A percentile compares a stretch with the other conserved stretches of the same genome.
Conservation (phyloP, 129 eudicot species). For the Saposhnikovia divaricata region DNA sequence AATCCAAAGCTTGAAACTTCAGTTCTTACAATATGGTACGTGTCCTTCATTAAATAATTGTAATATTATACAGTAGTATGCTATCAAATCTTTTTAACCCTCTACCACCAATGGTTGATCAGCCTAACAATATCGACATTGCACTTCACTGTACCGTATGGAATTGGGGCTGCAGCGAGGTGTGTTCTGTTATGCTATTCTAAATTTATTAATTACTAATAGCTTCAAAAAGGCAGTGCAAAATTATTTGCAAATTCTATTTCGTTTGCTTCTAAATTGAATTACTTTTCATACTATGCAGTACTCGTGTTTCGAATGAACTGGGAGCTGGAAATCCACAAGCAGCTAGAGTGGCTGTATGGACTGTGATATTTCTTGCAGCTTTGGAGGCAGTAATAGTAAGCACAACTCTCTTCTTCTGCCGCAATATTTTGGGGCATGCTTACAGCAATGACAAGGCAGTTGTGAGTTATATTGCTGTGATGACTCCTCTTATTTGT, state of each 20-base stretch:
- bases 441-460: slow-evolving; percentile 42
- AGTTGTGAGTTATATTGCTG: slow-evolving; percentile 42
- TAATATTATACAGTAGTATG: background rate
- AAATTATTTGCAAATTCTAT: background rate
- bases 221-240: background rate
- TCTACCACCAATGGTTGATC: background rate
- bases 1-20: slow-evolving; percentile 65
- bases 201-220: background rate
- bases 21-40: slow-evolving; percentile 53
- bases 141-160: slow-evolving; percentile 52
- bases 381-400: slow-evolving; percentile 36
- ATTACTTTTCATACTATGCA: slow-evolving; percentile 4
- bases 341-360: slow-evolving; percentile 44
- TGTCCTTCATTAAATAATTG: background rate
- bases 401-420: slow-evolving; percentile 20
- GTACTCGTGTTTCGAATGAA: slow-evolving; percentile 71
- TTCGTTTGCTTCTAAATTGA: background rate
- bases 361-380: slow-evolving; percentile 27
- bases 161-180: slow-evolving; percentile 59
- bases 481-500: slow-evolving; percentile 52
- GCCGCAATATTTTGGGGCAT: slow-evolving; percentile 42
- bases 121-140: slow-evolving; percentile 40
- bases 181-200: background rate
- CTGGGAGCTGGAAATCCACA: slow-evolving; percentile 67
- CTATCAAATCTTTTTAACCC: background rate